A percentile compares a stretch with the other conserved stretches of the same genome.
Conservation (phyloP, 805 yeast species). For the Candida railenensis region DNA sequence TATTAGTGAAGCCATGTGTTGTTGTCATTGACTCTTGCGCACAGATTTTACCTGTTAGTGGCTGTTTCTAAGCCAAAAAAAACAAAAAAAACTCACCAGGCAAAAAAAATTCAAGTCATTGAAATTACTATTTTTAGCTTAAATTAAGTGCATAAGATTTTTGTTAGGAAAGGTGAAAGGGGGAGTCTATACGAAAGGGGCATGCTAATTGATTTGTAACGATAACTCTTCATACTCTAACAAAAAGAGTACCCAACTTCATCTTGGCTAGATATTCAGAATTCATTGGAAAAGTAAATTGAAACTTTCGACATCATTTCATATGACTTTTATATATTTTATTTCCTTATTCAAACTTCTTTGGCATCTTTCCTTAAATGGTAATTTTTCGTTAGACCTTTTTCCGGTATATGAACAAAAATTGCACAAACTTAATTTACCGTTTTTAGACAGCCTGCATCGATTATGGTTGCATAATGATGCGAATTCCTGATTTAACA, state of each 20-base stretch:
- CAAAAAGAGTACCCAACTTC: too few relatives aligned
- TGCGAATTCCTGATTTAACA: not conserved
- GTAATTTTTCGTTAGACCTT: not conserved
- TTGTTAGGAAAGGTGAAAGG: not conserved
- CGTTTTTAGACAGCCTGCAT: not conserved
- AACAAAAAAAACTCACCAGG: too few relatives aligned
- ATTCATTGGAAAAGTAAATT: too few relatives aligned
- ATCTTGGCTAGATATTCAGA: too few relatives aligned
- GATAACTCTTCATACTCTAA: too few relatives aligned
- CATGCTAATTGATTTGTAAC: not conserved
- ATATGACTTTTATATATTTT: too few relatives aligned
- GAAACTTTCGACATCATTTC: too few relatives aligned
- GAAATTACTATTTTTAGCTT: not conserved
- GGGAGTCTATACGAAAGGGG: not conserved
- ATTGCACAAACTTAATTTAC: not conserved
- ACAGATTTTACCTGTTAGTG: too few relatives aligned
- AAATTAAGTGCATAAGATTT: not conserved
- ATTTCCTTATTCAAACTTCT: not conserved
- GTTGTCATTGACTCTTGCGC: too few relatives aligned
- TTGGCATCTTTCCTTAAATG: not conserved
- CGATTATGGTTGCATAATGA: not conserved
- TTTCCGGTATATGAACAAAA: not conserved
- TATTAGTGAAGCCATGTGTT: too few relatives aligned
- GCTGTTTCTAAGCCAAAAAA: not conserved
- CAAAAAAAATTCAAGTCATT: not conserved